Conservation (phyloP, 2,329 filamentous ascomycete genomes). For the Xenosphaeropsis pyriputrescens region DNA sequence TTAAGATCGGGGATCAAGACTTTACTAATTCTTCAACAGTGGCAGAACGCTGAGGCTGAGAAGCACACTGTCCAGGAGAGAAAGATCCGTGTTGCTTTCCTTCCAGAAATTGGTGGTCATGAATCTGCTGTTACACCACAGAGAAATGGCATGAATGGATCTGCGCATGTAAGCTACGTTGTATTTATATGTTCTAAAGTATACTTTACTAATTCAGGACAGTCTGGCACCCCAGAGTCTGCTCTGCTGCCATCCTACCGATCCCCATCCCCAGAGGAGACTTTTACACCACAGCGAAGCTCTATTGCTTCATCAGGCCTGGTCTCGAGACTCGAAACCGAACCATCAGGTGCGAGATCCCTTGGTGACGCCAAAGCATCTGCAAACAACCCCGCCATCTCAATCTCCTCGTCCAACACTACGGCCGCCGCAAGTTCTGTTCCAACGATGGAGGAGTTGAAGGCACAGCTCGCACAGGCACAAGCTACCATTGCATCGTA, state of each 20-base stretch:
- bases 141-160: conserved; percentile 13
- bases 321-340: conserved; percentile 15
- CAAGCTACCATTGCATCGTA: conserved; percentile 58
- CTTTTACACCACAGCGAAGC: conserved; percentile 15
- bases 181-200: neutral
- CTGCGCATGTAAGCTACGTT: conserved; percentile 4
- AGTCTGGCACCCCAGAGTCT: conserved; percentile 10
- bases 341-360: conserved; percentile 19
- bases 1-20: neutral
- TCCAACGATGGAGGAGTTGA: conserved; percentile 41
- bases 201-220: neutral
- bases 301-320: conserved; percentile 13
- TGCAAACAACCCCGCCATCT: conserved; percentile 10
- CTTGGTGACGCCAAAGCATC: conserved; percentile 21
- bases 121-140: conserved; percentile 11
- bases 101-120: conserved; percentile 40
- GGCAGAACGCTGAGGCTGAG: conserved; percentile 56
- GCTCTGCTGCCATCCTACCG: conserved; percentile 34
- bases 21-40: conserved; percentile 21
- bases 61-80: conserved; percentile 76
- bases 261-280: conserved; percentile 33
- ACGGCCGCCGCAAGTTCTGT: conserved; percentile 27
- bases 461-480: conserved; percentile 60
- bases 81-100: conserved; percentile 88
- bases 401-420: conserved; percentile 24